Base-by-base conservation (phyloP, 257 asterid genomes). In the Nicotiana undulata region DNA sequence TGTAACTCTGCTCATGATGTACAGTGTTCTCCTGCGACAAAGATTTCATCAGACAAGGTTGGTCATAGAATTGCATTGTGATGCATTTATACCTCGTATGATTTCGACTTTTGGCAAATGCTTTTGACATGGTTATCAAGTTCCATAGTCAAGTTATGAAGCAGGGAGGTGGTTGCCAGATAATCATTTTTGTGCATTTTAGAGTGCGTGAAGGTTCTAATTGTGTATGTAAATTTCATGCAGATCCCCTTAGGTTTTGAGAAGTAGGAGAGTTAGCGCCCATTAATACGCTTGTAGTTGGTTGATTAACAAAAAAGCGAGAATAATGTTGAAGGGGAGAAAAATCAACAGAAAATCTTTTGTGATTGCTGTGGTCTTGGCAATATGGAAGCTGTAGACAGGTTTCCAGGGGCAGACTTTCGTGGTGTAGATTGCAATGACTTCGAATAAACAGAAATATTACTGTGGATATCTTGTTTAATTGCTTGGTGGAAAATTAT, bases 21-120 rank as follows among this genome's bases (percentile, higher is more conserved):
- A 77, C 87, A 63, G 53, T 67, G 82, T 76, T 76, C 92, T 58
- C 81, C 89, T 59, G 12, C 32, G 80, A 4, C 86, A 76, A 80
- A 52, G 58, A 85, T 87, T 85, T 82, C 94, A 34, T 78, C 95
- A 53, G 84, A 90, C 79, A 86, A 89, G 95, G 97, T 90, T 81
- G 60, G 89, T 74, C 55, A 70, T 18, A 79, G 58, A 12, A 3
- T 70, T 10, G 31, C 59, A 70, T 18, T 20, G 77, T 20, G 20
- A n/a, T 70, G 77, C 59, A 70, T 70, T 70, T 70, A 44, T 70
- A 13, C 77, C 58, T 68, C 56, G 20, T 40, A 40, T 40, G 40
- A 1, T 72, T 72, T 72, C 24, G 24, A 24, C 61, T 46, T 49
- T 15, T 74, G 40, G 61, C 22, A 49, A 49, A 61, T 15, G 26